Base-by-base conservation (phyloP, 306 rosid species). In the Crotalaria pallida region DNA sequence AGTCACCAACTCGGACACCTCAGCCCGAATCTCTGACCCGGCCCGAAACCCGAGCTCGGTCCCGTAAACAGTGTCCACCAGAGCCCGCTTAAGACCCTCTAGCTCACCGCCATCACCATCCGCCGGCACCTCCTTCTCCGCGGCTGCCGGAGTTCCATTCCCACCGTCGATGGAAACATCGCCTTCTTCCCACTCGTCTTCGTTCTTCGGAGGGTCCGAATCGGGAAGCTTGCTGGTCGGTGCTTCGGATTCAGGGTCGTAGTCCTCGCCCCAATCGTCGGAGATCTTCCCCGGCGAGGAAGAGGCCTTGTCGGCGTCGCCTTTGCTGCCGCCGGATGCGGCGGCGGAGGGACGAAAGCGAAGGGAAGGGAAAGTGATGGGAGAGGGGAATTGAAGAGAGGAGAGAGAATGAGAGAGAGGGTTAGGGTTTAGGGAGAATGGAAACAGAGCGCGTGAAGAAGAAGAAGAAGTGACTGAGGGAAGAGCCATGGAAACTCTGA, bases 21-120 rank as follows among this genome's bases (percentile, higher is more conserved):
- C 99, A 26, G 99, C 99, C 38, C 97, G 84, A 21, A 84, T 86
- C 80, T 88, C 99, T 64, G 83, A 66, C 15, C 95, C 83, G 17
- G 96, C 96, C 58, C 91, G 87, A 68, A 85, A 81, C 48, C 99
- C 99, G 18, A 94, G 70, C 16, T 88, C 88, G 4, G 96, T 87
- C 65, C 97, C 99, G n/a, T 83, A 94, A 36, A 87, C 74, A 18
- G 86, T 84, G 71, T 94, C 99, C 22, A 84, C 97, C 79, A 91
- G 77, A 72, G 92, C 84, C 51, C 89, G 85, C 84, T 87, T 94
- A 80, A 90, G 82, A 63, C 79, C 95, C 38, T 51, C 41, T 4
- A 85, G 81, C 77, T 74, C 80, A 21, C 72, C 81, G 34, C 74
- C 72, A 67, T 17, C 78, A 36, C 0, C 65, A 2, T 67, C 75